A percentile compares a stretch with the other conserved stretches of the same genome.
Evolutionary conservation across 768 basidiomycete genomes (phyloP).

Genomic region (Calocybe indica): DNA sequence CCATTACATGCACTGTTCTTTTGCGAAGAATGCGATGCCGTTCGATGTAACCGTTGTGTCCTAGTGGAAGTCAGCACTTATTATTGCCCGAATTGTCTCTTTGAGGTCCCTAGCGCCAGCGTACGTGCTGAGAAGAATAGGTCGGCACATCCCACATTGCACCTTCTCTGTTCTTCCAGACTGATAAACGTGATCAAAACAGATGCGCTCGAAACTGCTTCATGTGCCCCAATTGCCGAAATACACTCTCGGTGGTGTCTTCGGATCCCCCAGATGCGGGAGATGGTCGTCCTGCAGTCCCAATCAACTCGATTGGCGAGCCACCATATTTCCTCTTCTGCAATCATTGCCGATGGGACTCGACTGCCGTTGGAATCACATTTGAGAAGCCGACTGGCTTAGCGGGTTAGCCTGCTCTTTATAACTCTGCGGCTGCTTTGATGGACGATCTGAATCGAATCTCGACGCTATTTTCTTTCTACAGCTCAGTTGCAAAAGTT

Average conservation of each 20-base stretch:
- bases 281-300: slow-evolving; percentile 47
- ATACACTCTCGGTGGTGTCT: slow-evolving; percentile 86
- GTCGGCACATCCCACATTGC: slow-evolving; percentile 29
- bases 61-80: slow-evolving; percentile 93
- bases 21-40: slow-evolving; percentile 97
- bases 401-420: slow-evolving; percentile 53
- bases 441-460: no score
- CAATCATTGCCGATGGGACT: slow-evolving; percentile 93
- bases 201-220: slow-evolving; percentile 99
- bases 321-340: slow-evolving; percentile 91
- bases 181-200: slow-evolving; percentile 7
- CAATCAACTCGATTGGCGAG: slow-evolving; percentile 62
- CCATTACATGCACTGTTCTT: slow-evolving; percentile 85
- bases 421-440: not conserved
- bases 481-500: slow-evolving; percentile 89
- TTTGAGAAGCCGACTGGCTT: slow-evolving; percentile 97
- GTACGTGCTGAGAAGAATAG: slow-evolving; percentile 98
- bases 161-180: not conserved
- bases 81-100: slow-evolving; percentile 97
- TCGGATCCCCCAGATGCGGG: slow-evolving; percentile 72
- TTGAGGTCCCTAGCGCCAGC: slow-evolving; percentile 96
- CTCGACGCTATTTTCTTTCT: not conserved
- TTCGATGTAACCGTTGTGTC: slow-evolving; percentile 91
- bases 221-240: slow-evolving; percentile 88
- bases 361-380: slow-evolving; percentile 81